These are phyloP conservation scores for Ceratobasidium sp. DNA, from an alignment of 1,284 basidiomycete species.

Conservation along the genomic window DNA sequence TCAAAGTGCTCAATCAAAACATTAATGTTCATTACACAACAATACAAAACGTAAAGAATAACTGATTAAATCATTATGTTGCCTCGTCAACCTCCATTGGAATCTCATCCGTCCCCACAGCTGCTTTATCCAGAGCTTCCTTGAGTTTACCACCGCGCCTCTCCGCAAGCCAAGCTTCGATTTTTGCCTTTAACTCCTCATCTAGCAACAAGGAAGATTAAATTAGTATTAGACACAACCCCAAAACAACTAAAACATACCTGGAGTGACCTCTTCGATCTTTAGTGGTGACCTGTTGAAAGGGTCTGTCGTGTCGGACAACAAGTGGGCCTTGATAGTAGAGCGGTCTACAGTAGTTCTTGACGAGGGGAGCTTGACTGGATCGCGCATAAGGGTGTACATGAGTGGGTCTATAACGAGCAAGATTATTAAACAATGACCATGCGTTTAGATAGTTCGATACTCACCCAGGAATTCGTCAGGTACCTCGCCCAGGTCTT, in stretches of 20 bases:
- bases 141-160: constrained; percentile 46
- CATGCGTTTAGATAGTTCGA: constrained; percentile 32
- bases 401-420: constrained; percentile 78
- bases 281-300: constrained; percentile 84
- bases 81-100: constrained; percentile 31
- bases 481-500: constrained; percentile 90
- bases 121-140: constrained; percentile 19
- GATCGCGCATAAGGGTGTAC: constrained; percentile 94
- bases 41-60: background rate
- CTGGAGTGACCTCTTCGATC: constrained; percentile 80
- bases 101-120: constrained; percentile 8
- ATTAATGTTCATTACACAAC: constrained; percentile 8
- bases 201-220: constrained; percentile 52
- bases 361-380: constrained; percentile 88
- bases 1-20: background rate
- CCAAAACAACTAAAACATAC: constrained; percentile 53
- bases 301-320: constrained; percentile 89
- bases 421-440: background rate
- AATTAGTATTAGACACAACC: background rate
- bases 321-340: constrained; percentile 93
- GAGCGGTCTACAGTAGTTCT: constrained; percentile 80
- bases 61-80: background rate
- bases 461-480: constrained; percentile 89
- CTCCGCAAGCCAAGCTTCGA: constrained; percentile 65
- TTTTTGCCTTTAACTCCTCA: constrained; percentile 64